phyloP scores from a whole-genome alignment of 2,329 filamentous ascomycete species.

The Aureobasidium namibiae region DNA sequence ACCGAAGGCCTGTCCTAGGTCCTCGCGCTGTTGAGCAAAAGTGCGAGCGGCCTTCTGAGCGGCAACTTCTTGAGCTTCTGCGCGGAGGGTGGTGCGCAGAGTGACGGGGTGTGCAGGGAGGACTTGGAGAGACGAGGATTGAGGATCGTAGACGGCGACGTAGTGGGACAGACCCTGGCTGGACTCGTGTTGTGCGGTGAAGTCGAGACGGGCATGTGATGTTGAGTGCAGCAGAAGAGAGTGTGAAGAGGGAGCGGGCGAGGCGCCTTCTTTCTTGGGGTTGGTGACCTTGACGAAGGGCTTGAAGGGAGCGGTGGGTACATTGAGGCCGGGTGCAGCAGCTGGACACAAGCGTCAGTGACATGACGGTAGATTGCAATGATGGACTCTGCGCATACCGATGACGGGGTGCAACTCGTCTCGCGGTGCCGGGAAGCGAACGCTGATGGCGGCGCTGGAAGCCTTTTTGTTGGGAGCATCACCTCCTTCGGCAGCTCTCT shows the following conservation, averaged over 20 bases:
- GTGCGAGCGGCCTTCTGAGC: constrained; percentile 22
- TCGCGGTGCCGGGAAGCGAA: constrained; percentile 16
- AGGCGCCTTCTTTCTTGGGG: constrained; percentile 19
- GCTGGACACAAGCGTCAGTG: constrained; percentile 12
- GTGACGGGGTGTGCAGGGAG: constrained; percentile 47
- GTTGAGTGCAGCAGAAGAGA: constrained; percentile 54
- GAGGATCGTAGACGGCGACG: constrained; percentile 51
- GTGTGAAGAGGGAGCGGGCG: constrained; percentile 31
- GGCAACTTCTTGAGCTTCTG: constrained; percentile 33
- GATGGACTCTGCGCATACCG: constrained; percentile 9
- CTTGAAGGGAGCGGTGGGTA: constrained; percentile 41
- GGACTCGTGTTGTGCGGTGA: constrained; percentile 35
- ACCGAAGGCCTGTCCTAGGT: constrained; percentile 70
- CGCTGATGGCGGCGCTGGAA: constrained; percentile 21
- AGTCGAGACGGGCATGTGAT: constrained; percentile 52
- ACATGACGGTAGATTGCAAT: background rate
- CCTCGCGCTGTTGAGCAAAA: constrained; percentile 55
- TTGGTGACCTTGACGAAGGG: constrained; percentile 35
- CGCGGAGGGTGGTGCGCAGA: constrained; percentile 43
- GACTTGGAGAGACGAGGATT: constrained; percentile 44
- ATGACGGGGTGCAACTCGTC: constrained; percentile 16
- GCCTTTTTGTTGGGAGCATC: constrained; percentile 33
- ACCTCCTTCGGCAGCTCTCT: constrained; percentile 37
- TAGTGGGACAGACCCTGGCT: constrained; percentile 44
- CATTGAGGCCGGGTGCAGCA: constrained; percentile 26